These are phyloP conservation scores for Boletus reticulatus DNA, from an alignment of 768 basidiomycete genomes.

Conservation along the genomic window DNA sequence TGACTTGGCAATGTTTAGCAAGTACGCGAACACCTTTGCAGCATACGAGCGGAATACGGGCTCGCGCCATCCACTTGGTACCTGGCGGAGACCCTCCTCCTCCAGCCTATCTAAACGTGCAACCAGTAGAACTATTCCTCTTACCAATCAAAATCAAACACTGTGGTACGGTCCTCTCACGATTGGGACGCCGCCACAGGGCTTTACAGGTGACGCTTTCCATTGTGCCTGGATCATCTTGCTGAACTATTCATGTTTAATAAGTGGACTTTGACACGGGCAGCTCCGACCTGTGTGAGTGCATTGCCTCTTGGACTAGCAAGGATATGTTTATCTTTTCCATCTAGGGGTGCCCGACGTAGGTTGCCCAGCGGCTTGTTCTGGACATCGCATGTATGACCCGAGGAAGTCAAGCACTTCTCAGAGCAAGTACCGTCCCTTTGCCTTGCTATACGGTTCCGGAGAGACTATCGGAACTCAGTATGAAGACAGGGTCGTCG, in stretches of 20 bases:
- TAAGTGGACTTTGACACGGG: constrained; percentile 51
- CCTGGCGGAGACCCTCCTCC: constrained; percentile 3
- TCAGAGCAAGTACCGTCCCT: constrained; percentile 6
- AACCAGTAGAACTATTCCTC: constrained; percentile 16
- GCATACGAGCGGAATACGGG: constrained; percentile 45
- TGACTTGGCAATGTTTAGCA: constrained; percentile 27
- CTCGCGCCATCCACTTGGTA: constrained; percentile 27
- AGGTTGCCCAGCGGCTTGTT: constrained; percentile 23
- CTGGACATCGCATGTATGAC: constrained; percentile 28
- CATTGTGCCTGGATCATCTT: background rate
- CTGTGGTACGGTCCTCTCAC: constrained; percentile 42
- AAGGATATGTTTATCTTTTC: background rate
- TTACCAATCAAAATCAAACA: constrained; percentile 28
- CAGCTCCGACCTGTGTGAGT: constrained; percentile 41
- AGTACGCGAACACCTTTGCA: constrained; percentile 39
- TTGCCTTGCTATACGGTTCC: constrained; percentile 38
- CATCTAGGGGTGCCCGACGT: constrained; percentile 33
- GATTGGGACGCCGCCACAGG: constrained; percentile 45
- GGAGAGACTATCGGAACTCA: constrained; percentile 31
- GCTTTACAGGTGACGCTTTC: constrained; percentile 33
- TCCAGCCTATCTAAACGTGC: constrained; percentile 6
- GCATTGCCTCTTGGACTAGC: too few relatives aligned
- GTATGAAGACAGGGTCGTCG: constrained; percentile 36
- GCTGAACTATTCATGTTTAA: background rate
- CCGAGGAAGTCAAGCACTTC: constrained; percentile 26